phyloP scores from a whole-genome alignment of 768 basidiomycete genomes.

The Termitomyces sp. region DNA sequence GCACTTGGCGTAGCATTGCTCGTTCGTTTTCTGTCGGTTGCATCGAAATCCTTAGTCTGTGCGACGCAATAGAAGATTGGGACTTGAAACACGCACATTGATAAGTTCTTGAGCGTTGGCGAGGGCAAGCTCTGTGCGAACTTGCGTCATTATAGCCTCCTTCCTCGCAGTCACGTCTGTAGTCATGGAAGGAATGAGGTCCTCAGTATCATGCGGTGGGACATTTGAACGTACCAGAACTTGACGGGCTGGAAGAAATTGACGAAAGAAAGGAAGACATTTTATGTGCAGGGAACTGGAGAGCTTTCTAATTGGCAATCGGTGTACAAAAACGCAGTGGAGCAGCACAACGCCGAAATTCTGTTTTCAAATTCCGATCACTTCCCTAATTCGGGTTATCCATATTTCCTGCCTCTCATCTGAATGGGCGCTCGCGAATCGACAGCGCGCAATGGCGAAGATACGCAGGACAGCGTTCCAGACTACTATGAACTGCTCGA shows the following conservation, averaged over 20 bases:
- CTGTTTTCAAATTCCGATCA: constrained; percentile 11
- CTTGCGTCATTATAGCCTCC: constrained; percentile 54
- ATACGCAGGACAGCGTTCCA: constrained; percentile 18
- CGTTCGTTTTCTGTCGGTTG: constrained; percentile 61
- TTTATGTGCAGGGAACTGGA: neutral
- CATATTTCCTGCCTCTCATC: neutral
- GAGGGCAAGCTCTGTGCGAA: constrained; percentile 66
- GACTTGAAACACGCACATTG: constrained; percentile 39
- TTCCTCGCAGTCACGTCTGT: constrained; percentile 42
- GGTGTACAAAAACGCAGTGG: neutral
- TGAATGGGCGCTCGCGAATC: constrained; percentile 72
- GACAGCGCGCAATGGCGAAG: constrained; percentile 27
- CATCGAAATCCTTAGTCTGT: neutral
- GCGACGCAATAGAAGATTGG: neutral
- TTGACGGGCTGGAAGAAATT: neutral
- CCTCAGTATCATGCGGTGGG: neutral
- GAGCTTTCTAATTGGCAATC: no score
- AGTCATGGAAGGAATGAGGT: neutral
- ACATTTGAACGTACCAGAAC: neutral
- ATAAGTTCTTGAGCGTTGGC: constrained; percentile 79
- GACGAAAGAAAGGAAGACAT: constrained; percentile 8
- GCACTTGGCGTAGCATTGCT: constrained; percentile 75
- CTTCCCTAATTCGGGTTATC: constrained; percentile 3
- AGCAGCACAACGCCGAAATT: constrained; percentile 6
- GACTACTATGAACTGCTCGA: constrained; percentile 85